Evolutionary conservation across 2,329 filamentous ascomycete genomes (phyloP).

Genomic region (Seiridium cupressi): DNA sequence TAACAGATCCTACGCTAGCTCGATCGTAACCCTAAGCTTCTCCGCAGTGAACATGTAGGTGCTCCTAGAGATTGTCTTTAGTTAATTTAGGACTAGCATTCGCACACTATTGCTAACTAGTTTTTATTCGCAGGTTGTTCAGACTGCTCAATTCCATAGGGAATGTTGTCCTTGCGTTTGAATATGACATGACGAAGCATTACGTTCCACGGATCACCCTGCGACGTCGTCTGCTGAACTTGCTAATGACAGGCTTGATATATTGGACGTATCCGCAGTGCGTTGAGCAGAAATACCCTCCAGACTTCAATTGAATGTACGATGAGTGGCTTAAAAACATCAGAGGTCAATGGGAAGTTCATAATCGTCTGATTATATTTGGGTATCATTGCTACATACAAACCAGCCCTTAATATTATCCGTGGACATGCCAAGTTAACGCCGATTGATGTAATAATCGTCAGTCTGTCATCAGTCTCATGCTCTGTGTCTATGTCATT

Average conservation of each 20-base stretch:
- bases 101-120: too few relatives aligned
- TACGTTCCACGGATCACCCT: constrained; percentile 27
- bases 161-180: constrained; percentile 33
- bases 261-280: constrained; percentile 41
- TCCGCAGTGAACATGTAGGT: constrained; percentile 37
- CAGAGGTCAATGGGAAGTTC: not conserved
- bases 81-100: too few relatives aligned
- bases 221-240: constrained; percentile 22
- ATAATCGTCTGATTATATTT: not conserved
- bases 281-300: constrained; percentile 36
- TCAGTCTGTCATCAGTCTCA: not conserved
- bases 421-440: too few relatives aligned
- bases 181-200: constrained; percentile 37
- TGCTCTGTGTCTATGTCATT: too few relatives aligned
- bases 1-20: constrained; percentile 13
- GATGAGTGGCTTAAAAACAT: not conserved
- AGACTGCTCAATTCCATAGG: constrained; percentile 37
- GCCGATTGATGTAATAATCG: not conserved
- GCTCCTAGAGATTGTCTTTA: too few relatives aligned
- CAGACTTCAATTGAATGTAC: constrained; percentile 13
- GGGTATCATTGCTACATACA: not conserved
- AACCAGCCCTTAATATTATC: not conserved
- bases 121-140: constrained; percentile 26
- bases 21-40: constrained; percentile 31
- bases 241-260: constrained; percentile 29